Conservation (phyloP, 176 grass and related monocot species). For the Oryza rufipogon region DNA sequence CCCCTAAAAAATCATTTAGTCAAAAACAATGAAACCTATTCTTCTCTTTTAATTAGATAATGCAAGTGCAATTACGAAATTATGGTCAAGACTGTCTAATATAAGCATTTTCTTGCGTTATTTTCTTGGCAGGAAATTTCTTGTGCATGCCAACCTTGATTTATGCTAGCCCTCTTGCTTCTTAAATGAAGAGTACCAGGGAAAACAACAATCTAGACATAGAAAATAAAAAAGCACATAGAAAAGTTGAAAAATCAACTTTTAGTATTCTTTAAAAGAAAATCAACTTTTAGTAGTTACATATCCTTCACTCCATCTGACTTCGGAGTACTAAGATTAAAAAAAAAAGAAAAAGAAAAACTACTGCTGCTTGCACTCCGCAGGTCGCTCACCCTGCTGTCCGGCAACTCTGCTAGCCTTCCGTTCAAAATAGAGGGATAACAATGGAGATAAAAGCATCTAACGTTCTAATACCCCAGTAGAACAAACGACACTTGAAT, state of each 20-base stretch:
- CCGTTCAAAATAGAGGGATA: conserved; percentile 27
- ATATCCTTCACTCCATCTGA: background rate
- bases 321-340: too few relatives aligned
- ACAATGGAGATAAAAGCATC: background rate
- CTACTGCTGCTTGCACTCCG: conserved; percentile 29
- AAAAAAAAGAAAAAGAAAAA: too few relatives aligned
- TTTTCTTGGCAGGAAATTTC: background rate
- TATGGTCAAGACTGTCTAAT: background rate
- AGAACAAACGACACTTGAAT: background rate
- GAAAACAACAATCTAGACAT: background rate
- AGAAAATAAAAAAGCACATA: background rate
- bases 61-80: background rate
- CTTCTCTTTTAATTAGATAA: background rate
- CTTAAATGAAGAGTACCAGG: background rate
- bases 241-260: too few relatives aligned
- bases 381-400: conserved; percentile 46
- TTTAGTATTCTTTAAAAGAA: too few relatives aligned
- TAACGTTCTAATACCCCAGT: too few relatives aligned
- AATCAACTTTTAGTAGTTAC: background rate
- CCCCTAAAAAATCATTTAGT: background rate
- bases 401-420: conserved; percentile 30
- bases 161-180: background rate
- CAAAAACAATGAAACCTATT: background rate
- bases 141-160: background rate
- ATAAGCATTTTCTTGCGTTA: background rate